A percentile compares a stretch with the other conserved stretches of the same genome.
Conservation (phyloP, 2,329 filamentous ascomycete species). For the Fusarium goolgardi region DNA sequence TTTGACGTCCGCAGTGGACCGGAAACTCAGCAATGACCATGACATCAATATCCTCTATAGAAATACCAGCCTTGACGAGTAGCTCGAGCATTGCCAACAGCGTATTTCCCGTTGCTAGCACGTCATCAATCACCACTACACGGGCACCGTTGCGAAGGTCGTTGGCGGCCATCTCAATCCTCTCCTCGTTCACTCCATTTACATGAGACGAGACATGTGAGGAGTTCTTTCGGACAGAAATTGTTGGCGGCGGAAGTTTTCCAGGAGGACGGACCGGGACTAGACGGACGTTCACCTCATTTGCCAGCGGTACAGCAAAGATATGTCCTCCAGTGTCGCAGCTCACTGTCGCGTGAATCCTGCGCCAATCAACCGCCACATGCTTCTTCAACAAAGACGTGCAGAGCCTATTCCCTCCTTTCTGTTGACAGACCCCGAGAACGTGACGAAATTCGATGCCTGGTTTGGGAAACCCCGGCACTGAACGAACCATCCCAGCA, state of each 20-base stretch:
- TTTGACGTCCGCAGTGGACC: slow-evolving; percentile 61
- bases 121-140: slow-evolving; percentile 69
- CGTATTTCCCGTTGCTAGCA: slow-evolving; percentile 67
- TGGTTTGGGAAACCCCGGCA: slow-evolving; percentile 62
- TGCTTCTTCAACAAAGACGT: slow-evolving; percentile 60
- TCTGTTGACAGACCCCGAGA: slow-evolving; percentile 64
- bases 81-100: slow-evolving; percentile 65
- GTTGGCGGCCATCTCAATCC: slow-evolving; percentile 63
- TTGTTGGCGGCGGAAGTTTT: slow-evolving; percentile 68
- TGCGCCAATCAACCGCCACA: slow-evolving; percentile 60
- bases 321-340: slow-evolving; percentile 70
- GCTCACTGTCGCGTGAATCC: slow-evolving; percentile 59
- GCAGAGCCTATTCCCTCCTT: slow-evolving; percentile 63
- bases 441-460: slow-evolving; percentile 69
- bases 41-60: slow-evolving; percentile 56
- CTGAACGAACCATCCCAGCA: slow-evolving; percentile 59
- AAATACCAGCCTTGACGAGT: slow-evolving; percentile 57
- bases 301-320: slow-evolving; percentile 64
- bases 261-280: slow-evolving; percentile 65
- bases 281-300: slow-evolving; percentile 55
- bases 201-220: slow-evolving; percentile 66
- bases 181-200: slow-evolving; percentile 45
- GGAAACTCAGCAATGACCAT: slow-evolving; percentile 68
- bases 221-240: slow-evolving; percentile 59
- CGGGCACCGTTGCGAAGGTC: slow-evolving; percentile 53